A percentile compares a stretch with the other conserved stretches of the same genome.
Conservation (phyloP, 2,329 filamentous ascomycete genomes). For the Reticulascus tulasneorum region DNA sequence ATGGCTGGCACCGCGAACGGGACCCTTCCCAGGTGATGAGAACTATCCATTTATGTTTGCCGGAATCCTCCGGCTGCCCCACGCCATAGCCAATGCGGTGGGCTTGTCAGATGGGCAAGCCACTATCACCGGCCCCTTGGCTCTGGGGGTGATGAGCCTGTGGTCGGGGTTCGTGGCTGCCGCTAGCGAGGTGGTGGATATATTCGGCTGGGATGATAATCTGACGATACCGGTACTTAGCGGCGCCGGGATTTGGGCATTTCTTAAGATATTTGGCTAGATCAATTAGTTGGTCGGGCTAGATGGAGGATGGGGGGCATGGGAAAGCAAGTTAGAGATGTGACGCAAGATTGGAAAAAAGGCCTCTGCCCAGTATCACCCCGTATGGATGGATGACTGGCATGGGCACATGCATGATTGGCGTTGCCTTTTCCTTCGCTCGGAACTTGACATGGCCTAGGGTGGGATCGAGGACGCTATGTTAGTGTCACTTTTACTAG, state of each 20-base stretch:
- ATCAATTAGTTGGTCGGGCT: no score
- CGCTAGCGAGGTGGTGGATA: slow-evolving; percentile 82
- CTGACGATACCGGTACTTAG: slow-evolving; percentile 92
- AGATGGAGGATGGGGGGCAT: slow-evolving; percentile 2
- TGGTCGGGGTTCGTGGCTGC: slow-evolving; percentile 88
- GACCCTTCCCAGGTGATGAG: slow-evolving; percentile 66
- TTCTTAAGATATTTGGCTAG: slow-evolving; percentile 79
- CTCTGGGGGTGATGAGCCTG: slow-evolving; percentile 75
- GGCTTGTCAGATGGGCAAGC: slow-evolving; percentile 56
- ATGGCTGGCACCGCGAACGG: slow-evolving; percentile 67
- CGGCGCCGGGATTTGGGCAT: slow-evolving; percentile 83
- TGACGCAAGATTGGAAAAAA: not conserved
- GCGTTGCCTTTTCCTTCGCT: no score
- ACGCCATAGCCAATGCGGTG: slow-evolving; percentile 51
- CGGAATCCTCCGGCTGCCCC: slow-evolving; percentile 69
- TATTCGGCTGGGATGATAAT: slow-evolving; percentile 97
- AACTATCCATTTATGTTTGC: slow-evolving; percentile 75
- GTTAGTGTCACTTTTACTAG: no score
- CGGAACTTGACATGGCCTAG: no score
- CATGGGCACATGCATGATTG: slow-evolving; percentile 3
- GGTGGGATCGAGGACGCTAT: no score
- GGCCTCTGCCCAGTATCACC: no score
- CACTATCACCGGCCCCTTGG: slow-evolving; percentile 65
- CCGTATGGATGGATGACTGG: slow-evolving; percentile 19
- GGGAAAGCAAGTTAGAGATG: slow-evolving; percentile 2